Percentiles rank a stretch among this genome's conserved stretches.
Evolutionary conservation across 192 early-diverging fungal genomes (phyloP).

Genomic region (Gaertneriomyces sp.): DNA sequence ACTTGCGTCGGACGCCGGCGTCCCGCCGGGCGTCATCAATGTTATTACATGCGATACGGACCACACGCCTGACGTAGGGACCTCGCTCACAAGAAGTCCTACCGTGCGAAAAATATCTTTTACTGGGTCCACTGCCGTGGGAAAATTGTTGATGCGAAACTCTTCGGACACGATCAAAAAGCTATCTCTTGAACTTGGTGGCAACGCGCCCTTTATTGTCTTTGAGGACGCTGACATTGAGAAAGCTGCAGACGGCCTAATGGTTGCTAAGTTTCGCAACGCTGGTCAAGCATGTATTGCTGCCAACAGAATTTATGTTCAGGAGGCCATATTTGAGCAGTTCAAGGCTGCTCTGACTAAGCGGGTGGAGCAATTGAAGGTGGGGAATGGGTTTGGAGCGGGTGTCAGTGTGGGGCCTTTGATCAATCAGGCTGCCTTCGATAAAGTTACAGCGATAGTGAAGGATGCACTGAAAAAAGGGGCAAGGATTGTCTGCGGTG

Average conservation of each 20-base stretch:
- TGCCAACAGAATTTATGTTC: conserved; percentile 46
- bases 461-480: conserved; percentile 70
- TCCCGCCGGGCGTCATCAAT: conserved; percentile 70
- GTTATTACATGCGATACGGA: conserved; percentile 54
- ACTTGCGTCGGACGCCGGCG: conserved; percentile 36
- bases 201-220: conserved; percentile 50
- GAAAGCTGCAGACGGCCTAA: conserved; percentile 41
- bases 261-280: conserved; percentile 40
- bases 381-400: conserved; percentile 71
- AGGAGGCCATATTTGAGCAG: conserved; percentile 30
- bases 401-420: conserved; percentile 75
- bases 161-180: conserved; percentile 52
- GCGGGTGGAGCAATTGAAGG: conserved; percentile 53
- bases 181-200: conserved; percentile 47
- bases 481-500: conserved; percentile 67
- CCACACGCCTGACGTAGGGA: conserved; percentile 54
- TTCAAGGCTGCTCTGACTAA: conserved; percentile 48
- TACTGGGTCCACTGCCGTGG: conserved; percentile 74
- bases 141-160: conserved; percentile 62
- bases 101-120: conserved; percentile 70
- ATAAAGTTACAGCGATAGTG: conserved; percentile 67
- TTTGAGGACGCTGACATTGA: conserved; percentile 45
- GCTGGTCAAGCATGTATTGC: conserved; percentile 47
- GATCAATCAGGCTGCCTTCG: conserved; percentile 65
- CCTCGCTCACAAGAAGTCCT: conserved; percentile 53